Conservation (phyloP, 2,329 filamentous ascomycete genomes). For the Coniochaeta sp. region DNA sequence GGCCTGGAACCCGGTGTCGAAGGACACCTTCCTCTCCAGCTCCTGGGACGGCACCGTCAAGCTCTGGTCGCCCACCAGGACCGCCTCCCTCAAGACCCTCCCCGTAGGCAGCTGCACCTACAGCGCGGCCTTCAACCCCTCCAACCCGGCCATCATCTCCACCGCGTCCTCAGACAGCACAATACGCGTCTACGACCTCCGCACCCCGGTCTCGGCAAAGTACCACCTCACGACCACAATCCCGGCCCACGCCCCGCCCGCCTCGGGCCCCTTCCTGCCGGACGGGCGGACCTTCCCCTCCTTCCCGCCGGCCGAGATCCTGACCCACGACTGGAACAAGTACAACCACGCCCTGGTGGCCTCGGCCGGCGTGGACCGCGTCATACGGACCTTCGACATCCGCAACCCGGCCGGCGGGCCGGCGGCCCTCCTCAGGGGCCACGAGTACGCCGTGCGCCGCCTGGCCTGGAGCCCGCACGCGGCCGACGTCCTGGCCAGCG, state of each 20-base stretch:
- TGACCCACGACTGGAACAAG: conserved; percentile 99
- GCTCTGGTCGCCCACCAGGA: conserved; percentile 82
- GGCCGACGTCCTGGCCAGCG: conserved; percentile 78
- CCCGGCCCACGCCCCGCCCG: conserved; percentile 65
- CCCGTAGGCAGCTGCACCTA: conserved; percentile 94
- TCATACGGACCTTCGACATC: conserved; percentile 86
- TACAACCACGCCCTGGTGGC: conserved; percentile 81
- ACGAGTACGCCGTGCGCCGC: conserved; percentile 83
- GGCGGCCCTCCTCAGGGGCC: conserved; percentile 66
- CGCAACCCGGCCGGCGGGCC: conserved; percentile 68
- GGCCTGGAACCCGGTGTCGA: conserved; percentile 84
- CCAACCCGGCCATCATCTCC: conserved; percentile 77
- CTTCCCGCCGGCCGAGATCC: conserved; percentile 65
- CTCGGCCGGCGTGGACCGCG: conserved; percentile 79
- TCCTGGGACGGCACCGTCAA: conserved; percentile 97
- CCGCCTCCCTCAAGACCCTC: conserved; percentile 71
- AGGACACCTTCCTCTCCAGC: conserved; percentile 82
- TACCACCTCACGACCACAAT: conserved; percentile 82
- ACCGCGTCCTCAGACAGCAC: conserved; percentile 85
- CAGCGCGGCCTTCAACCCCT: conserved; percentile 82
- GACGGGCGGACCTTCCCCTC: conserved; percentile 23
- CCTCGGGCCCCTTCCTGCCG: conserved; percentile 19
- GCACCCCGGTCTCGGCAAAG: conserved; percentile 74
- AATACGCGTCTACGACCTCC: conserved; percentile 83
- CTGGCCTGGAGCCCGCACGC: conserved; percentile 91